Evolutionary conservation across 2,329 filamentous ascomycete genomes (phyloP).

Genomic region (Diaporthe humulicola): DNA sequence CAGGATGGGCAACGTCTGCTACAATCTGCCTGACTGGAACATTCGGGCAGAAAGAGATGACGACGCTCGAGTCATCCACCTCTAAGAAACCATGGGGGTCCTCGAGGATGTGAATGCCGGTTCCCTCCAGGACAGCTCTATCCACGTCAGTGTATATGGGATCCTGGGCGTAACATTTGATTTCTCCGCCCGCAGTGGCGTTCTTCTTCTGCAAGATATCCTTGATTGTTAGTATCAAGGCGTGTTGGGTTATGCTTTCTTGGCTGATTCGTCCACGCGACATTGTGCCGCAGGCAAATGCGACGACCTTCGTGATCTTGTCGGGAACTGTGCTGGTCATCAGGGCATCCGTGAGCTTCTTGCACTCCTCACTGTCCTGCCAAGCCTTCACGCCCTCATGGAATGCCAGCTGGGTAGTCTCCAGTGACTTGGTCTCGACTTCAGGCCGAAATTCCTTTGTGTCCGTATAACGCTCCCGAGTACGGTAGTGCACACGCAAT

Average conservation of each 20-base stretch:
- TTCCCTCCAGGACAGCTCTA: neutral
- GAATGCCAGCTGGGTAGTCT: neutral
- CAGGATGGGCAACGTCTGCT: slow-evolving; percentile 1
- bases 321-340: neutral
- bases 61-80: neutral
- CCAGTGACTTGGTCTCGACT: neutral
- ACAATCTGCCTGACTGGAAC: slow-evolving; percentile 21
- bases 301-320: neutral
- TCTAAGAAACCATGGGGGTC: slow-evolving; percentile 7
- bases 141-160: neutral
- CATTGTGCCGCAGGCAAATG: slow-evolving; percentile 7
- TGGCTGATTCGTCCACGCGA: too few relatives aligned
- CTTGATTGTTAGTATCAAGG: slow-evolving; percentile 3
- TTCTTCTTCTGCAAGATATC: neutral
- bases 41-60: neutral
- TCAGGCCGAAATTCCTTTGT: neutral
- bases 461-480: neutral
- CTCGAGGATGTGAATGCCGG: neutral
- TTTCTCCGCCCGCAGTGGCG: neutral
- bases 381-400: neutral
- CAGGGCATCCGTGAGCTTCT: neutral
- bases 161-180: neutral
- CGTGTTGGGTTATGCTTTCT: neutral
- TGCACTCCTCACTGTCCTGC: neutral
- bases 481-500: neutral